phyloP scores from a whole-genome alignment of 108 stramenopile species.

The Fragilariopsis cylindrus region DNA sequence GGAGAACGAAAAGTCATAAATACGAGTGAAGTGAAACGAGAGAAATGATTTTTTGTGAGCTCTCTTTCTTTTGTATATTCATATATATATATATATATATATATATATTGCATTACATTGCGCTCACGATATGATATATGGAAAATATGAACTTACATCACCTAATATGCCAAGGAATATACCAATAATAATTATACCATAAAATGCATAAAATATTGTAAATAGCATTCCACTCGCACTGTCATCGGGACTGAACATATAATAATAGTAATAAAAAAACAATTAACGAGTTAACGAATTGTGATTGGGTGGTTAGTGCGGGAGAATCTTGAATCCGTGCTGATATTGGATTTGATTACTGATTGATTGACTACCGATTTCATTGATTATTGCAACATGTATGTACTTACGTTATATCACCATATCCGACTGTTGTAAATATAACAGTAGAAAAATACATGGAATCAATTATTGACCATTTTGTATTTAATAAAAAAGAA shows the following conservation, averaged over 20 bases:
- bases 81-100: no score
- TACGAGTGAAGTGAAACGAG: no score
- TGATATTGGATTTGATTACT: no score
- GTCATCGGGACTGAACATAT: conserved; percentile 22
- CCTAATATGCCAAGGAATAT: conserved; percentile 54
- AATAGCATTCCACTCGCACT: conserved; percentile 30
- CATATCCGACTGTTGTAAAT: conserved; percentile 67
- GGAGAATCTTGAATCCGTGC: no score
- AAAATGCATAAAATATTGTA: conserved; percentile 48
- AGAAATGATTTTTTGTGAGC: background rate
- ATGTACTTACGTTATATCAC: conserved; percentile 39
- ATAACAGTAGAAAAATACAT: conserved; percentile 69
- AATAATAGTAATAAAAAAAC: no score
- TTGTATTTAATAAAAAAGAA: conserved; percentile 8
- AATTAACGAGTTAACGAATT: no score
- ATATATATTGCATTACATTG: no score
- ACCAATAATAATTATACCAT: conserved; percentile 52
- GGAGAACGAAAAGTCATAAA: no score
- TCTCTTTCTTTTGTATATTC: conserved; percentile 4
- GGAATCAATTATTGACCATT: conserved; percentile 59
- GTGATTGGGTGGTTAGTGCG: no score
- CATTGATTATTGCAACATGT: no score
- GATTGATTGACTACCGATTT: no score
- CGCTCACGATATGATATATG: no score
- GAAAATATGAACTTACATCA: background rate